These are phyloP conservation scores for Paecilomyces variotii DNA, from an alignment of 2,329 filamentous ascomycete species.

Conservation along the genomic window DNA sequence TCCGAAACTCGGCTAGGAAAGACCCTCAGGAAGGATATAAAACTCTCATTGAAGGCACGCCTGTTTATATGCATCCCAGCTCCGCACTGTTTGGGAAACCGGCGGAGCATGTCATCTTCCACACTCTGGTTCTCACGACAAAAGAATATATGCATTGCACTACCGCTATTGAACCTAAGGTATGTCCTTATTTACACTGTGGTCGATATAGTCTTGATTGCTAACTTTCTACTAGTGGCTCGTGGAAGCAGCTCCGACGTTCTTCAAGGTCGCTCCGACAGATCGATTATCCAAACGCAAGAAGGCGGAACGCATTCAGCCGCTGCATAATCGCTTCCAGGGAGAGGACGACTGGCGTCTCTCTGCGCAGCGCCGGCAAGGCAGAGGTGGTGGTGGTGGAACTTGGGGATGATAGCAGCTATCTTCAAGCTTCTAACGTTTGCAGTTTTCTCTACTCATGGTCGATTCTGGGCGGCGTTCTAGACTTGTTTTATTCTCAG, in stretches of 20 bases:
- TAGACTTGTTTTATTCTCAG: neutral
- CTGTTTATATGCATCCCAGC: constrained; percentile 87
- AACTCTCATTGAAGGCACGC: constrained; percentile 89
- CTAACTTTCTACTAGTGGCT: constrained; percentile 46
- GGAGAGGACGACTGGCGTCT: constrained; percentile 93
- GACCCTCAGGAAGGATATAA: constrained; percentile 97
- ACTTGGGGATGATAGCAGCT: constrained; percentile 62
- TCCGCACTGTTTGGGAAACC: constrained; percentile 92
- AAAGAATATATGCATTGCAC: constrained; percentile 98
- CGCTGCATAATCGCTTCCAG: constrained; percentile 85
- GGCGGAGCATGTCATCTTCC: constrained; percentile 92
- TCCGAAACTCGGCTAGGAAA: constrained; percentile 89
- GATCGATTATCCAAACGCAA: constrained; percentile 84
- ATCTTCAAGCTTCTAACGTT: neutral
- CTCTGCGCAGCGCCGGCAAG: constrained; percentile 76
- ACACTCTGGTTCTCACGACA: constrained; percentile 47
- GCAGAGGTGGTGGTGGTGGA: constrained; percentile 77
- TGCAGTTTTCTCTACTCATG: neutral
- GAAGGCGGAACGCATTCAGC: constrained; percentile 90
- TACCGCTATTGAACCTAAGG: constrained; percentile 84
- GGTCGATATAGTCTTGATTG: constrained; percentile 1
- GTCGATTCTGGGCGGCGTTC: neutral
- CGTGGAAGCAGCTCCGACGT: constrained; percentile 93
- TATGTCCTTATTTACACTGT: constrained; percentile 13
- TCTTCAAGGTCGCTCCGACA: constrained; percentile 92